Evolutionary conservation across 805 yeast genomes (phyloP), one percentile per base, ranked within the genome.

Genomic region (Pichia paraexigua): DNA sequence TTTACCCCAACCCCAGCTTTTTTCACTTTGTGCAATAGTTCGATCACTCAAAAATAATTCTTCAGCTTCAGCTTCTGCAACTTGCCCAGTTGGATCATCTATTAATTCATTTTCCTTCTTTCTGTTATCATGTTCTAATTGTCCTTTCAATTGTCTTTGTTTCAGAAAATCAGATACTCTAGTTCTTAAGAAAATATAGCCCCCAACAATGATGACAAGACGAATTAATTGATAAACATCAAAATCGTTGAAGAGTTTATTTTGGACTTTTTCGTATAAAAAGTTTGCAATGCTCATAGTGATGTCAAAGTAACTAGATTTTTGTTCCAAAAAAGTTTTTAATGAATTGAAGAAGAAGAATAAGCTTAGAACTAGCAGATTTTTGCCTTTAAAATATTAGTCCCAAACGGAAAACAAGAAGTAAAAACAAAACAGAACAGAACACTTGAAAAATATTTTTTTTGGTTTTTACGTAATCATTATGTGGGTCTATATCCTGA

Each of bases 1-100:
- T 64, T 85, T 86, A 50, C 94, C 94, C 89, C 90, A 85, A 28
- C 94, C 92, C 72, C 85, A 85, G 6, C 73, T 56, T 40, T 69
- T 63, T 37, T 80, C 80, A 46, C 71, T 65, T 30, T 64, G 60
- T 1, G 28, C 22, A 11, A 47, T 40, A 21, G 41, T 53, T 27
- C 25, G 54, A 17, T 42, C 12, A 13, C 46, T 45, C 15, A 22
- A 18, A 28, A 46, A 46, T 63, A 68, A 15, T 70, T 70, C 41
- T 68, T 20, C 39, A 9, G 47, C 52, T 24, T 58, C 60, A 24
- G 56, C 49, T 20, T 48, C 50, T 24, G 52, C 56, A 6, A 47
- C 71, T 43, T 65, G 64, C 8, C 59, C 64, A 22, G 68, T 69
- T n/a, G 69, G 70, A 25, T 64, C 60, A 11, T 66, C 64, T n/a